Base-by-base conservation (phyloP, 345 rosid species). In the Rhodamnia rubescens region DNA sequence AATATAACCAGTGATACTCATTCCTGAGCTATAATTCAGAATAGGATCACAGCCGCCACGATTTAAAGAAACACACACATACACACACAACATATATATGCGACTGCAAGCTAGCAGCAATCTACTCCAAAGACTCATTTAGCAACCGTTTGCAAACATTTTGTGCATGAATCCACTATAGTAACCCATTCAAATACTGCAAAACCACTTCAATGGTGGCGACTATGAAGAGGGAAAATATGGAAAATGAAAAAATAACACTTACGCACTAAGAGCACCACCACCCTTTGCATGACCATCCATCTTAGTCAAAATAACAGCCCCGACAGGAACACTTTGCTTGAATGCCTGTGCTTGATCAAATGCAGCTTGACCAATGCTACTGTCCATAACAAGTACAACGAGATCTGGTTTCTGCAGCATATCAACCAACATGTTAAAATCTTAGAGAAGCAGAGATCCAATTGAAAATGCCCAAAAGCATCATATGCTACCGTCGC, bases 211-310 rank as follows among this genome's bases (percentile, higher is more conserved):
- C 74, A 64, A 29, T 3, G 22, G 42, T 16, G 42, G 75, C 5
- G 3, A 64, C 21, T 29, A 11, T 29, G 75, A 29, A 15, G 42
- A 29, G 10, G 42, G 42, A 29, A 15, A 55, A 29, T 7, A 15
- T 15, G 42, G 74, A 61, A 61, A 51, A 82, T 82, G 54, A 53
- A 51, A 54, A 29, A 40, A 22, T 36, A 52, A 84, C 59, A 94
- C 98, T 92, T 91, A 96, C 96, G 98, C 98, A 89, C 98, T 97
- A 87, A 97, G 98, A 90, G 99, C 94, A 49, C 99, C 98, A 87
- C 97, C 99, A 90, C 98, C 99, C 94, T 95, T 96, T 57, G 99
- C 97, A 92, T 95, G 98, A 86, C 99, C 98, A 86, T 97, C 99
- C 98, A 96, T 94, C 91, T 97, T 95, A 32, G 98, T 95, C 85